Percentiles rank a stretch among this genome's conserved stretches.
These are phyloP conservation scores for Dendrobium huoshanense DNA, from an alignment of 106 monocot genomes.

Conservation along the genomic window DNA sequence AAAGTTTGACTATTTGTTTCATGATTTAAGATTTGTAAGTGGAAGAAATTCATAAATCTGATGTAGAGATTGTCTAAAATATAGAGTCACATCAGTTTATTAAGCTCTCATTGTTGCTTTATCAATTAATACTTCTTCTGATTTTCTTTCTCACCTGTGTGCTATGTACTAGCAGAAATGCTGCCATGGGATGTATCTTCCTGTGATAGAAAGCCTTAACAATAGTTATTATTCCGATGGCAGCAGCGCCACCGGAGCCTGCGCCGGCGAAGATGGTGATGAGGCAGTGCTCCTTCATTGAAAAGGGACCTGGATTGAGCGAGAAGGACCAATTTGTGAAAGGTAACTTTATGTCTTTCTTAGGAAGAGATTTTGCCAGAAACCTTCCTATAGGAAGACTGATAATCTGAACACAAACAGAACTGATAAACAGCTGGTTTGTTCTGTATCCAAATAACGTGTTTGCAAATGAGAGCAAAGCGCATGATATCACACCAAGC, in stretches of 20 bases:
- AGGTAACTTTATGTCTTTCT: slow-evolving; percentile 7
- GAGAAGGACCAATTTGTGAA: slow-evolving; percentile 43
- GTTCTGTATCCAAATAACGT: slow-evolving; percentile 14
- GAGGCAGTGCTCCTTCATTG: slow-evolving; percentile 41
- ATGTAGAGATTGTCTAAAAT: no score
- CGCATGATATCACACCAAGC: slow-evolving; percentile 11
- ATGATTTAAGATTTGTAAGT: no score
- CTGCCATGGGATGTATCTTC: slow-evolving; percentile 21
- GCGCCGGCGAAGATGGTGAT: slow-evolving; percentile 40
- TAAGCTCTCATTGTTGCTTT: background rate
- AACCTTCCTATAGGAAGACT: slow-evolving; percentile 19
- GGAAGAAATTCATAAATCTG: no score
- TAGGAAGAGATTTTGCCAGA: slow-evolving; percentile 15
- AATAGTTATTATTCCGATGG: slow-evolving; percentile 26
- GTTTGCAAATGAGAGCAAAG: slow-evolving; percentile 14
- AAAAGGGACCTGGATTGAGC: slow-evolving; percentile 45
- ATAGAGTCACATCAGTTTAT: background rate
- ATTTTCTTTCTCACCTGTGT: slow-evolving; percentile 26
- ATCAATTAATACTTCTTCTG: background rate
- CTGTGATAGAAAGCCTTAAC: slow-evolving; percentile 47
- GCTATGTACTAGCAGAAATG: slow-evolving; percentile 22
- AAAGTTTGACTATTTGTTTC: no score
- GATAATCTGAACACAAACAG: slow-evolving; percentile 15
- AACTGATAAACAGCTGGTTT: slow-evolving; percentile 1
- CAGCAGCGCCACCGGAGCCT: slow-evolving; percentile 12